Evolutionary conservation across 2,329 filamentous ascomycete genomes (phyloP).

Genomic region (Atkinsonella texensis): DNA sequence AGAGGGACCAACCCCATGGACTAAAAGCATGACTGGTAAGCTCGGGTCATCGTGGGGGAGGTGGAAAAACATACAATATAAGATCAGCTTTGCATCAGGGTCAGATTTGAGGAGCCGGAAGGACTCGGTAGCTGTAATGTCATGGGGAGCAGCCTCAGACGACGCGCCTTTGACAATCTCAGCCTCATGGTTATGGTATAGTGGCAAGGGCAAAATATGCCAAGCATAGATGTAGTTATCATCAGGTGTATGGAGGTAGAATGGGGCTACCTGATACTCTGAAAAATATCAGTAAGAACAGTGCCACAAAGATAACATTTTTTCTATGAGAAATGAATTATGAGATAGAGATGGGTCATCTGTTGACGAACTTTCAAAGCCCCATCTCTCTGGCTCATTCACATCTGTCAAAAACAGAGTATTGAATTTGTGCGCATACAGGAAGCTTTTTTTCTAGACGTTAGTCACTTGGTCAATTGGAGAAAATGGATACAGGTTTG

Average conservation of each 20-base stretch:
- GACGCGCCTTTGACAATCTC: conserved; percentile 40
- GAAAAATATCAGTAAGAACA: not conserved
- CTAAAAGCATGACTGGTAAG: conserved; percentile 20
- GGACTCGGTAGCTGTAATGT: conserved; percentile 44
- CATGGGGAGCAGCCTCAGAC: conserved; percentile 29
- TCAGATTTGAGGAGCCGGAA: conserved; percentile 53
- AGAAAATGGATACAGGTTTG: not conserved
- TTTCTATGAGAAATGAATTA: not conserved
- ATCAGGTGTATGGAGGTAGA: conserved; percentile 63
- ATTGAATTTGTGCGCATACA: conserved; percentile 76
- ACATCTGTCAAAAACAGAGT: conserved; percentile 61
- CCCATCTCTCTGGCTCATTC: conserved; percentile 68
- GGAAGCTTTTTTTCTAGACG: conserved; percentile 38
- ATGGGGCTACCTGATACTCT: conserved; percentile 85
- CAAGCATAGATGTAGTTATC: conserved; percentile 73
- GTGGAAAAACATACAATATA: conserved; percentile 39
- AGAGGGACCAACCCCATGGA: conserved; percentile 45
- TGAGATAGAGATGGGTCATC: not conserved
- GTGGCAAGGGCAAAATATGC: conserved; percentile 73
- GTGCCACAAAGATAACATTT: not conserved
- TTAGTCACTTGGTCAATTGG: not conserved
- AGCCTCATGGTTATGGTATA: conserved; percentile 62
- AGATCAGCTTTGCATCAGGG: conserved; percentile 48
- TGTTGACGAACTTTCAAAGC: conserved; percentile 57
- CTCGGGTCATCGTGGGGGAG: not conserved